Evolutionary conservation across 495 filamentous ascomycete species (phyloP), one percentile per base, ranked within the genome.

Genomic region (Penicillium tannophilum): DNA sequence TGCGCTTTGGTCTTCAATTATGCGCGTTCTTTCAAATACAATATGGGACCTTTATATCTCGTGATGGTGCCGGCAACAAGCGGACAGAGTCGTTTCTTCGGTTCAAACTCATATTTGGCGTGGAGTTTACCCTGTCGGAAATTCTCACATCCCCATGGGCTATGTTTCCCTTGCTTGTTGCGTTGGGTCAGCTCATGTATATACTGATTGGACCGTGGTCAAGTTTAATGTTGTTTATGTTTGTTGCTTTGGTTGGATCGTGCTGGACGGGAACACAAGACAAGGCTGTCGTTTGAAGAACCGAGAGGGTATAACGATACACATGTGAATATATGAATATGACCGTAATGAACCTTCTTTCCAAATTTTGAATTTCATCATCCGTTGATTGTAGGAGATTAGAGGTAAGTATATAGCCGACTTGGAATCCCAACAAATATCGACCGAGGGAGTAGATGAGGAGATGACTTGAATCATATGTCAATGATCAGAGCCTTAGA

Each of bases 371-470:
- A 7, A 0, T 11, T 47, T 28, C 11, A 6, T 4, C 6, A 41
- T 33, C 31, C 31, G 17, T 12, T n/a, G 5, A 17, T 17, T 11
- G 44, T 26, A 12, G 23, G 20, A 4, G 20, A 11, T 6, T 45
- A 5, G 42, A 19, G 17, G 11, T 2, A 12, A 16, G 20, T 49
- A 49, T 49, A 49, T 49, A 49, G 46, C 46, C 46, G 46, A 49
- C 46, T 49, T 49, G 24, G 31, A 8, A 31, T 16, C 46, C 46
- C 46, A 49, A 49, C 46, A 49, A 49, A 24, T 24, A 49, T 49
- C 46, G 46, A 31, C 46, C 23, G 14, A 30, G 46, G 46, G 23
- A 41, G 39, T n/a, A 41, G 39, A 41, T 41, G 33, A 23, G 14
- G 39, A 41, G 7, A 41, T 41, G 16, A 41, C 39, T 4, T 17